phyloP scores from a whole-genome alignment of 1,139 yeast species.

The Saccharomyces hybrid region DNA sequence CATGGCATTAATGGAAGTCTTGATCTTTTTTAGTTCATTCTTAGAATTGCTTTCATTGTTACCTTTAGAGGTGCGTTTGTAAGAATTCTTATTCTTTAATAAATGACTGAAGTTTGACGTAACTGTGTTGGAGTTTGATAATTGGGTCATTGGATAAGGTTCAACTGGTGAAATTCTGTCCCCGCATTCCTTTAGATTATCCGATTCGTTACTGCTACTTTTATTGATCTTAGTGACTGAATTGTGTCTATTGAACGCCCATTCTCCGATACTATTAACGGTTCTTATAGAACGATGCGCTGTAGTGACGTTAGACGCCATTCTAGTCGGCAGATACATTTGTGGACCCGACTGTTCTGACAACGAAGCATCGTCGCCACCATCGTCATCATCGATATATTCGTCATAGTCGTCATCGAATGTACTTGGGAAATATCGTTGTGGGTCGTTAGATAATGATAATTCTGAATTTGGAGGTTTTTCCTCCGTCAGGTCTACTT shows the following conservation, averaged over 20 bases:
- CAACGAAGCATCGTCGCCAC: conserved; percentile 12
- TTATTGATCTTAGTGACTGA: conserved; percentile 1
- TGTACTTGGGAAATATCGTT: conserved; percentile 6
- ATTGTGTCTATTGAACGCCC: conserved; percentile 14
- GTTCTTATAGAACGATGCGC: conserved; percentile 28
- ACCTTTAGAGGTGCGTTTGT: background rate
- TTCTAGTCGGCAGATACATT: conserved; percentile 21
- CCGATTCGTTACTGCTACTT: background rate
- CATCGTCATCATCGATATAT: conserved; percentile 6
- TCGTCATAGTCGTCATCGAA: conserved; percentile 6
- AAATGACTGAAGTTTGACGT: background rate
- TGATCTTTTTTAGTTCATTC: conserved; percentile 11
- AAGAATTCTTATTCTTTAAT: background rate
- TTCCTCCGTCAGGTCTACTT: background rate
- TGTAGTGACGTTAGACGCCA: conserved; percentile 21
- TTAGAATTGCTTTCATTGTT: conserved; percentile 7
- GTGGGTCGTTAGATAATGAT: conserved; percentile 9
- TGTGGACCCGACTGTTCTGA: conserved; percentile 12
- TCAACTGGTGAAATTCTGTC: conserved; percentile 2
- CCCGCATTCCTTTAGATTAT: background rate
- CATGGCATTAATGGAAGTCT: conserved; percentile 12
- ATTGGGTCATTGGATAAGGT: conserved; percentile 2
- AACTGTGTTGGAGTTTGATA: background rate
- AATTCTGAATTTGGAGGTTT: conserved; percentile 4
- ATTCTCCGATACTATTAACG: conserved; percentile 25